phyloP scores from a whole-genome alignment of 1,284 basidiomycete species.

The Cutaneotrichosporon cyanovorans region DNA sequence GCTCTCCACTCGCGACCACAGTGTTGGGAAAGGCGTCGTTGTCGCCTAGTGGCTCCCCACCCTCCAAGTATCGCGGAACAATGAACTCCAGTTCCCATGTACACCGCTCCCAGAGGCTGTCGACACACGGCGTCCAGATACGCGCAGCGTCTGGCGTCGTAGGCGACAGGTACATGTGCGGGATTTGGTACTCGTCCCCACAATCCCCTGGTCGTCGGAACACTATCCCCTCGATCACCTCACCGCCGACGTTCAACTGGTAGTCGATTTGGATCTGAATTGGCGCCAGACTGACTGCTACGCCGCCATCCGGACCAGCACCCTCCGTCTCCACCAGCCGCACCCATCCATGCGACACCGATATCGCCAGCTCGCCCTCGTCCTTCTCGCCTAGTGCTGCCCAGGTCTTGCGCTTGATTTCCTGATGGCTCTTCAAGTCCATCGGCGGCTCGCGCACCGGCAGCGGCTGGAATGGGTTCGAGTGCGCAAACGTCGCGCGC shows the following conservation, averaged over 20 bases:
- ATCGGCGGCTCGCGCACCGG: constrained; percentile 43
- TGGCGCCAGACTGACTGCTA: constrained; percentile 31
- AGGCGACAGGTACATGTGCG: constrained; percentile 85
- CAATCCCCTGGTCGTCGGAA: constrained; percentile 38
- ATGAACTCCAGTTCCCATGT: constrained; percentile 99
- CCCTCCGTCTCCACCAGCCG: constrained; percentile 29
- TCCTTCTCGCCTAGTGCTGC: constrained; percentile 81
- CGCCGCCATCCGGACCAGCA: constrained; percentile 17
- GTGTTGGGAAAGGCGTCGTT: constrained; percentile 60
- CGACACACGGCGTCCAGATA: constrained; percentile 95
- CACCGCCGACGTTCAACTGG: constrained; percentile 30
- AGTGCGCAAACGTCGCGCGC: constrained; percentile 60
- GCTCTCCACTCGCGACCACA: constrained; percentile 87
- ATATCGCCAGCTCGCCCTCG: constrained; percentile 88
- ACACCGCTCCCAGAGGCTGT: constrained; percentile 91
- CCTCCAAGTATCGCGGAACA: constrained; percentile 78
- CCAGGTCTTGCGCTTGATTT: constrained; percentile 87
- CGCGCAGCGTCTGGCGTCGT: constrained; percentile 83
- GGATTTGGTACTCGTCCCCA: constrained; percentile 60
- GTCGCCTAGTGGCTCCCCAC: constrained; percentile 49
- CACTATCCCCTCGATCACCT: constrained; percentile 39
- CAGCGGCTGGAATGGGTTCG: constrained; percentile 50
- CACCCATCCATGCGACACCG: constrained; percentile 74
- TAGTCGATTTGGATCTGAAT: constrained; percentile 44
- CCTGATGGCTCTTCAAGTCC: constrained; percentile 84